Percentiles rank a stretch among this genome's conserved stretches.
phyloP scores from a whole-genome alignment of 108 stramenopile genomes.

The Cylindrotheca closterium region DNA sequence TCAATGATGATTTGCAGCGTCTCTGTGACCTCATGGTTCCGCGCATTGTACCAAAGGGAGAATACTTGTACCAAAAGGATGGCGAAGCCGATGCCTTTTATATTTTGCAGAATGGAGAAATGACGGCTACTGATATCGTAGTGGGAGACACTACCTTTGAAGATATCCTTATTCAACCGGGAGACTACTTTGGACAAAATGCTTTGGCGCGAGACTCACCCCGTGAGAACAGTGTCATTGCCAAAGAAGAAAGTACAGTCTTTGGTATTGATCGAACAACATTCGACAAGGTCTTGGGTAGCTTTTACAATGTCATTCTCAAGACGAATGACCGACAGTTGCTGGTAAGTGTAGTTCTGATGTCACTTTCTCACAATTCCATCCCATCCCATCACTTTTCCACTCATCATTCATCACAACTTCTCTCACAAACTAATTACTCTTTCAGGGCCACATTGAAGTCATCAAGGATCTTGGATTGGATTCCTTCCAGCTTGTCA shows the following conservation, averaged over 20 bases:
- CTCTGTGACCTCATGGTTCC: conserved; percentile 34
- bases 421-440: neutral
- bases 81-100: conserved; percentile 59
- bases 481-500: conserved; percentile 43
- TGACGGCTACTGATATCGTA: conserved; percentile 27
- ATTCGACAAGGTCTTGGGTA: conserved; percentile 43
- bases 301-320: conserved; percentile 24
- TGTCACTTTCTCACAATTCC: neutral
- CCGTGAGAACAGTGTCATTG: conserved; percentile 43
- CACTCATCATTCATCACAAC: neutral
- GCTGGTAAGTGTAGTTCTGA: conserved; percentile 37
- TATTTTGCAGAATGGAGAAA: conserved; percentile 52
- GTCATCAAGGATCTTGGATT: conserved; percentile 41
- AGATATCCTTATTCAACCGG: conserved; percentile 12
- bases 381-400: neutral
- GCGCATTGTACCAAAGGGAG: conserved; percentile 34
- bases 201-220: conserved; percentile 43
- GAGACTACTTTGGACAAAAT: conserved; percentile 61
- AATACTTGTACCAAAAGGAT: conserved; percentile 55
- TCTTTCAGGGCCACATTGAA: conserved; percentile 22
- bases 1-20: conserved; percentile 16
- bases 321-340: conserved; percentile 39
- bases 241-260: conserved; percentile 33
- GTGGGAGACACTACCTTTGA: conserved; percentile 10
- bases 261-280: conserved; percentile 52